phyloP scores from a whole-genome alignment of 805 yeast genomes.

The Candida patagonica region DNA sequence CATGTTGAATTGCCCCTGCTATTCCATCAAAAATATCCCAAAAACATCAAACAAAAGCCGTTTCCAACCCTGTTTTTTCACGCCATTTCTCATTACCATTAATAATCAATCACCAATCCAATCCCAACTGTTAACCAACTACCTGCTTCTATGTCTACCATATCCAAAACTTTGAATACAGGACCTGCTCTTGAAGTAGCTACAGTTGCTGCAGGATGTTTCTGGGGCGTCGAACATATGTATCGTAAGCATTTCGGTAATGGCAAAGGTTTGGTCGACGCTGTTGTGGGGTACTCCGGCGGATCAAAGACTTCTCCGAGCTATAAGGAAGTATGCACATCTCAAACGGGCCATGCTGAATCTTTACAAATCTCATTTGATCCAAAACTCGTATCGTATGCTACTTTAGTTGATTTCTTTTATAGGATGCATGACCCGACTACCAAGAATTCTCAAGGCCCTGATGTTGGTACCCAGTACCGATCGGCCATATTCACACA shows the following conservation, averaged over 20 bases:
- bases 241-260: constrained; percentile 59
- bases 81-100: too few species aligned
- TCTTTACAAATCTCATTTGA: constrained; percentile 76
- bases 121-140: too few species aligned
- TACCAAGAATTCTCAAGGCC: constrained; percentile 71
- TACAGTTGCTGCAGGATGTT: constrained; percentile 53
- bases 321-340: constrained; percentile 67
- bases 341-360: constrained; percentile 75
- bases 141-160: too few species aligned
- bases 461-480: constrained; percentile 83
- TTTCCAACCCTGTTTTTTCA: too few species aligned
- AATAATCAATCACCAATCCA: too few species aligned
- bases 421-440: constrained; percentile 95
- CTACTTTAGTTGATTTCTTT: constrained; percentile 69
- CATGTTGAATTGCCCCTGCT: too few species aligned
- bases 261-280: constrained; percentile 56
- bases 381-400: constrained; percentile 50
- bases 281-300: constrained; percentile 86
- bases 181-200: constrained; percentile 35
- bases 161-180: neutral
- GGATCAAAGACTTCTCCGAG: constrained; percentile 49
- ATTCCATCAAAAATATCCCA: too few species aligned
- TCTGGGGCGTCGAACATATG: constrained; percentile 61
- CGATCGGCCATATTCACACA: constrained; percentile 73
- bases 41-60: too few species aligned